A percentile compares a stretch with the other conserved stretches of the same genome.
Evolutionary conservation across 1,284 basidiomycete genomes (phyloP).

Genomic region (Pseudozyma sp.): DNA sequence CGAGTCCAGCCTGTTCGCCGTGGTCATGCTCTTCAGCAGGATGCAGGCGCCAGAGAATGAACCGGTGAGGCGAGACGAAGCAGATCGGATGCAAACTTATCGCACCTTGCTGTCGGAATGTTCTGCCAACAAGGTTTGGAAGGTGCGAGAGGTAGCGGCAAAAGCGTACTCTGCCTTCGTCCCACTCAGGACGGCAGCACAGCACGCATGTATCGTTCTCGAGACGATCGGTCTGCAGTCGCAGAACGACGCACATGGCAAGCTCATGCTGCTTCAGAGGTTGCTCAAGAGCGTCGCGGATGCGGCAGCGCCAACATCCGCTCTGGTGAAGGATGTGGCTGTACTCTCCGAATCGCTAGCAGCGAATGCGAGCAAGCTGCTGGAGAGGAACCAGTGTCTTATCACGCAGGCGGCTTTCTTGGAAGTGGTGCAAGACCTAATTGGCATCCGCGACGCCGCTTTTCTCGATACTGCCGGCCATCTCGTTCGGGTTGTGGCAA

Average conservation of each 20-base stretch:
- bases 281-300: constrained; percentile 39
- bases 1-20: constrained; percentile 56
- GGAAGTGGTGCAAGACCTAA: constrained; percentile 41
- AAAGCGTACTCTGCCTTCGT: constrained; percentile 46
- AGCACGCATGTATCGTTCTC: constrained; percentile 11
- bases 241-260: constrained; percentile 58
- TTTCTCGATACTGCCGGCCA: constrained; percentile 15
- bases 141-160: constrained; percentile 54
- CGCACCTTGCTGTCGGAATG: constrained; percentile 40
- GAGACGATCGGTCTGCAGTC: constrained; percentile 23
- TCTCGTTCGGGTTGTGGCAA: constrained; percentile 15
- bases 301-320: constrained; percentile 16
- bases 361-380: constrained; percentile 26
- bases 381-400: constrained; percentile 44
- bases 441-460: constrained; percentile 21
- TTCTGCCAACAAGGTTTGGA: constrained; percentile 50
- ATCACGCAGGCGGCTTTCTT: constrained; percentile 54
- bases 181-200: constrained; percentile 15
- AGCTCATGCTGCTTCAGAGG: constrained; percentile 41
- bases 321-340: constrained; percentile 12
- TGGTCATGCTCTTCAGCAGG: constrained; percentile 59
- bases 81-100: constrained; percentile 16
- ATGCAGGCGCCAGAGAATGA: constrained; percentile 47
- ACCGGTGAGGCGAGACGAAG: constrained; percentile 18
- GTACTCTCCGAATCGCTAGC: constrained; percentile 9